Conservation (phyloP, 2,329 filamentous ascomycete species). For the Claviceps digitariae region DNA sequence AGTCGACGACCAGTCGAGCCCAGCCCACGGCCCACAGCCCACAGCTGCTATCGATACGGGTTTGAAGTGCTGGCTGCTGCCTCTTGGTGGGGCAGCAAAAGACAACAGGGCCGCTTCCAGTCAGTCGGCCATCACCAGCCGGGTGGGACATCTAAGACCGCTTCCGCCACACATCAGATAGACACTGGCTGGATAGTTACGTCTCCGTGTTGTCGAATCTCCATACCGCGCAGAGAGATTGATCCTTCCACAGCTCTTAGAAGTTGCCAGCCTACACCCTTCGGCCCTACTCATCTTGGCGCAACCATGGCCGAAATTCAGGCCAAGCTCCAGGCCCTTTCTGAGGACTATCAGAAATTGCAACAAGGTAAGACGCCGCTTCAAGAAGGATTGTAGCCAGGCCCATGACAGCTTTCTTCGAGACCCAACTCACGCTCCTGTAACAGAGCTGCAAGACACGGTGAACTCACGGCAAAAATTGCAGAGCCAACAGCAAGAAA, state of each 20-base stretch:
- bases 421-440: conserved; percentile 3
- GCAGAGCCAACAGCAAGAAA: conserved; percentile 89
- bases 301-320: conserved; percentile 55
- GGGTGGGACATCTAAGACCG: not conserved
- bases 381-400: too few species aligned
- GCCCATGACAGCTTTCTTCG: not conserved
- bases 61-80: not conserved
- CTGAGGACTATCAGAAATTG: conserved; percentile 76
- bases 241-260: not conserved
- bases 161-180: not conserved
- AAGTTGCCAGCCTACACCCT: not conserved
- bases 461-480: conserved; percentile 79
- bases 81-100: not conserved
- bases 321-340: conserved; percentile 65
- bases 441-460: conserved; percentile 60
- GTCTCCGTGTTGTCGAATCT: not conserved
- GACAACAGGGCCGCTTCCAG: not conserved
- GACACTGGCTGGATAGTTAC: not conserved
- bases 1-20: not conserved
- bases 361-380: conserved; percentile 52
- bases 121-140: not conserved
- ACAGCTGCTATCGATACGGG: not conserved
- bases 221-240: too few species aligned
- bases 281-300: not conserved
- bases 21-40: too few species aligned